Percentiles rank a stretch among this genome's conserved stretches.
Conservation (phyloP, 2,329 filamentous ascomycete genomes). For the Parafenestella ontariensis region DNA sequence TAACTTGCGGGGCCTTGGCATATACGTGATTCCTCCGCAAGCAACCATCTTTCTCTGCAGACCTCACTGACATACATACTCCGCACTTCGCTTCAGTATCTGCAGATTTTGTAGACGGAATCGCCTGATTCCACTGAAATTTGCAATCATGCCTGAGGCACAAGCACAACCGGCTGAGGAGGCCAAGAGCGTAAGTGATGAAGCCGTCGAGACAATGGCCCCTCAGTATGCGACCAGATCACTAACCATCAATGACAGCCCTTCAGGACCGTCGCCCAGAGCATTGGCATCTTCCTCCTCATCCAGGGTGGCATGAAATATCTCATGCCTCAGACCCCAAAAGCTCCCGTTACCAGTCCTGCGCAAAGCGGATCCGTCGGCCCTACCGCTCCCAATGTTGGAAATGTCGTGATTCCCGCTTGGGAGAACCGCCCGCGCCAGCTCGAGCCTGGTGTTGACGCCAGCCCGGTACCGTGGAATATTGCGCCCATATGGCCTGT, state of each 20-base stretch:
- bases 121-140: conserved; percentile 9
- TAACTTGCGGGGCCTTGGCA: conserved; percentile 8
- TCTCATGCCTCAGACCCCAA: conserved; percentile 54
- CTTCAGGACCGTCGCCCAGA: conserved; percentile 57
- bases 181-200: conserved; percentile 35
- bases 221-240: not conserved
- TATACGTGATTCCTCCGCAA: conserved; percentile 11
- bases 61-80: conserved; percentile 8
- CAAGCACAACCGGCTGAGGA: conserved; percentile 23
- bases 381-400: conserved; percentile 20
- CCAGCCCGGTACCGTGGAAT: conserved; percentile 70
- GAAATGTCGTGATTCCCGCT: conserved; percentile 45
- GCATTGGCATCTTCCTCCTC: conserved; percentile 65
- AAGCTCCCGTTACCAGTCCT: conserved; percentile 21
- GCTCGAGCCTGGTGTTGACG: conserved; percentile 62
- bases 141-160: conserved; percentile 41
- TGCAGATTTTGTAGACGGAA: conserved; percentile 17
- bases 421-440: conserved; percentile 46
- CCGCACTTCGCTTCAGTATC: conserved; percentile 1
- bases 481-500: conserved; percentile 88
- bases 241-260: conserved; percentile 36
- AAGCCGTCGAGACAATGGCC: not conserved
- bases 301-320: conserved; percentile 65
- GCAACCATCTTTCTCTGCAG: conserved; percentile 5
- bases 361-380: conserved; percentile 25